Conservation (phyloP, 2,329 filamentous ascomycete species). For the Exophiala mesophila region DNA sequence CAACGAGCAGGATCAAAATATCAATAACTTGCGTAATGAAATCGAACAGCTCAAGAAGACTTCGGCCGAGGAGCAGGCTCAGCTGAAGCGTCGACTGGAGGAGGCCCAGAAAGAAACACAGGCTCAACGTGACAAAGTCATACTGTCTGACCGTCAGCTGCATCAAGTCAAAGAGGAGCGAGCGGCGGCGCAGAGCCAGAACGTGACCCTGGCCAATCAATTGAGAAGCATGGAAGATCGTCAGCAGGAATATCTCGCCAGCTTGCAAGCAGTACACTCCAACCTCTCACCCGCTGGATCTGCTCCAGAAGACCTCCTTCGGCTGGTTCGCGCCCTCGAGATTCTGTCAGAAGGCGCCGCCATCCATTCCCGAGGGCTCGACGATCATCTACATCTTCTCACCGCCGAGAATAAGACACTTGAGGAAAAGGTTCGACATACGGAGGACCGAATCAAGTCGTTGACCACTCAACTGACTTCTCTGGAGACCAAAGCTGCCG, state of each 20-base stretch:
- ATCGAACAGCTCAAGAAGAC: conserved; percentile 46
- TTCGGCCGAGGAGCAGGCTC: conserved; percentile 39
- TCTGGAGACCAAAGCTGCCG: conserved; percentile 48
- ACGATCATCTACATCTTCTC: conserved; percentile 57
- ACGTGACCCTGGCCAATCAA: conserved; percentile 48
- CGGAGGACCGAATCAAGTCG: conserved; percentile 55
- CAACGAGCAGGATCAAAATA: conserved; percentile 61
- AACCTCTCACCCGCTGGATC: conserved; percentile 53
- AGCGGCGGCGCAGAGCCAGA: conserved; percentile 32
- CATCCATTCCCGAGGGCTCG: conserved; percentile 55
- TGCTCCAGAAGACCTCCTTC: conserved; percentile 52
- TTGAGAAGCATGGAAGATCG: conserved; percentile 49
- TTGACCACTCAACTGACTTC: conserved; percentile 47
- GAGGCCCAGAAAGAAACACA: conserved; percentile 60
- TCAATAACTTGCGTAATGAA: conserved; percentile 66
- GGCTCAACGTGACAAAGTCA: conserved; percentile 56
- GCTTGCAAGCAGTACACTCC: conserved; percentile 55
- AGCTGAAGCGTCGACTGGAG: conserved; percentile 45
- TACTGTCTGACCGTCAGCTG: conserved; percentile 55
- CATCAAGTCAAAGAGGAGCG: conserved; percentile 52
- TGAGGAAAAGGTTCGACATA: conserved; percentile 49
- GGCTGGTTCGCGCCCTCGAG: conserved; percentile 58
- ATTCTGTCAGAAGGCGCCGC: conserved; percentile 55
- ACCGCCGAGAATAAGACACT: conserved; percentile 60
- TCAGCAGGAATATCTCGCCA: conserved; percentile 48